Base-by-base conservation (phyloP, 2,329 filamentous ascomycete species). In the Pseudocercospora eumusae region DNA sequence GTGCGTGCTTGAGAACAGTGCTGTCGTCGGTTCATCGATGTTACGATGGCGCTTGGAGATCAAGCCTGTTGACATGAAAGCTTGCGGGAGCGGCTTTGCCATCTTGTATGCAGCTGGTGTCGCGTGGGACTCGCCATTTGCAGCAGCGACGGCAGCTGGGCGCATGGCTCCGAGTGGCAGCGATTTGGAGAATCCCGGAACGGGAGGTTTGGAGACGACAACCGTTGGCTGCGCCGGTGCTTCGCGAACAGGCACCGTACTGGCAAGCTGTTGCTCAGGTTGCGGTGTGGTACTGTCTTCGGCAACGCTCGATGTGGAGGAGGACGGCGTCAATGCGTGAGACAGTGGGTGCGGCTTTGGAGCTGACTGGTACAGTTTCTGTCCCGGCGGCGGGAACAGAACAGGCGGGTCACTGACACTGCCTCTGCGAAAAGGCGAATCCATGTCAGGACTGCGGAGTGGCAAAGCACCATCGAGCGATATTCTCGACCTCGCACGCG, bases 41-140 rank as follows among this genome's bases (percentile, higher is more conserved):
- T 81, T 79, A 61, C 91, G 88, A 72, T 95, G 96, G 76, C 96
- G 91, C 79, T 99, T 99, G 10, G 95, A 97, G 58, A 99, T 89
- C 27, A 99, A 81, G 1, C 93, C 93, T 0, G 95, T 98, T 1
- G 95, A 98, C 82, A 92, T 92, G 77, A 97, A 97, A 6, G 92
- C 92, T 44, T 90, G 87, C 31, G 90, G 88, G 60, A 90, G 83
- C 21, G 93, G 89, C 72, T 88, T 92, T 7, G 86, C 89, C 56
- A 86, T 81, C 75, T 91, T 93, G 78, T 90, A 95, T 59, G 85
- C 86, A 58, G 88, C 84, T 0, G 91, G 91, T 0, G 91, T 96
- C 31, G 88, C 88, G 68, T 91, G 88, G 4, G 81, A 82, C 20
- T 81, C 82, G 44, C 67, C 66, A 27, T 60, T 60, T 13, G 64